Base-by-base conservation (phyloP, 768 basidiomycete genomes). In the Coprinopsis sp. region DNA sequence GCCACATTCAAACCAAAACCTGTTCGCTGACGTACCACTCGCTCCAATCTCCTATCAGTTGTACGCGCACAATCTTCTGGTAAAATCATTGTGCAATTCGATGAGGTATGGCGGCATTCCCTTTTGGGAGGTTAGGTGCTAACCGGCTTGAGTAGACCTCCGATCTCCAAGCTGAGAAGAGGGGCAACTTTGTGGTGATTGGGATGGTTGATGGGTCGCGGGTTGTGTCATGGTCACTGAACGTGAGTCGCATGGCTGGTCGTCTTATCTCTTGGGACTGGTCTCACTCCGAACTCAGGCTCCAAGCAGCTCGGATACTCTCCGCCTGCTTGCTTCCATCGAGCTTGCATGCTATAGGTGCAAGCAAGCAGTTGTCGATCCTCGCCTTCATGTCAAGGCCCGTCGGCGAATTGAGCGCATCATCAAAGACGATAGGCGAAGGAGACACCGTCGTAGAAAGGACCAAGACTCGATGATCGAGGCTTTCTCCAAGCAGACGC, bases 101-200 rank as follows among this genome's bases (percentile, higher is more conserved):
- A 73, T 59, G 87, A 89, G 72, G 87, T 83, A 44, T 51, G 76
- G 27, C 37, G 22, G 6, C 21, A 27, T 4, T 6, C 13, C 41
- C 10, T 6, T 3, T 37, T 46, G 10, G 25, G 21, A 33, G n/a
- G n/a, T n/a, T n/a, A n/a, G 19, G 12, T 11, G 40, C 29, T 36
- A 29, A 47, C 23, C 40, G 6, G 36, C 28, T 39, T 22, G 24
- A 21, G 18, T 47, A 87, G 84, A 59, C 70, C 19, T 79, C 78
- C 47, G 82, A 90, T 59, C 65, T 91, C 29, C 86, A 90, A 68
- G 88, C 87, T 14, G 89, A 91, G 65, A 87, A 87, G 65, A 78
- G 89, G 52, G 89, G 89, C 43, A 91, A 90, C 61, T 91, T 91
- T 58, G 82, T 91, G 18, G 87, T 91, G 22, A 77, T 91, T 44